A percentile compares a stretch with the other conserved stretches of the same genome.
These are phyloP conservation scores for Blastomyces gilchristii DNA, from an alignment of 2,329 filamentous ascomycete species.

Conservation along the genomic window DNA sequence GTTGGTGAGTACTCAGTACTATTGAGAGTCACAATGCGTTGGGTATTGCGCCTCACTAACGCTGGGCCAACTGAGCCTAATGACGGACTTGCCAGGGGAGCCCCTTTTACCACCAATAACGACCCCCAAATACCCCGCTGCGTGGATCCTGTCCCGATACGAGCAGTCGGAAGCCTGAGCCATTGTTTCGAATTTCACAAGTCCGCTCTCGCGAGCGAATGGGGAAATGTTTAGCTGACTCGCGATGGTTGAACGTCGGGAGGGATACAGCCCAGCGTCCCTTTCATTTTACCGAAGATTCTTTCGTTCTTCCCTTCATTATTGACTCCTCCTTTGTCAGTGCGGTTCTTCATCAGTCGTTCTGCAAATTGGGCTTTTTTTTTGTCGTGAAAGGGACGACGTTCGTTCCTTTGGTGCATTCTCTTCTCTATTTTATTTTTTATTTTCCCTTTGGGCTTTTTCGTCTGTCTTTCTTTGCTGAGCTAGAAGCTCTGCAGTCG, in stretches of 20 bases:
- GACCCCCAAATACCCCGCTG: not conserved
- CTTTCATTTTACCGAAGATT: not conserved
- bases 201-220: not conserved
- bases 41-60: not conserved
- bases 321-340: not conserved
- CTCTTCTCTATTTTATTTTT: slow-evolving; percentile 15
- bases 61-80: not conserved
- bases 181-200: slow-evolving; percentile 5
- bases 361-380: not conserved
- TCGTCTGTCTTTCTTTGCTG: slow-evolving; percentile 13
- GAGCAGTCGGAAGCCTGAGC: not conserved
- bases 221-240: not conserved
- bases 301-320: not conserved
- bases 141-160: not conserved
- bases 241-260: not conserved
- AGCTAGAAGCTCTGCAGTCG: slow-evolving; percentile 14
- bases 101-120: not conserved
- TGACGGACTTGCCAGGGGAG: not conserved
- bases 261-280: not conserved
- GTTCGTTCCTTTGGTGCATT: slow-evolving; percentile 7
- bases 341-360: not conserved
- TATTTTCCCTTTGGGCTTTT: slow-evolving; percentile 14
- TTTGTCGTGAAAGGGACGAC: slow-evolving; percentile 1
- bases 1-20: too few species aligned
- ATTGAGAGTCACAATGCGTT: too few species aligned